A percentile compares a stretch with the other conserved stretches of the same genome.
Evolutionary conservation across 2,329 filamentous ascomycete genomes (phyloP).

Genomic region (Microascus cirrosus): DNA sequence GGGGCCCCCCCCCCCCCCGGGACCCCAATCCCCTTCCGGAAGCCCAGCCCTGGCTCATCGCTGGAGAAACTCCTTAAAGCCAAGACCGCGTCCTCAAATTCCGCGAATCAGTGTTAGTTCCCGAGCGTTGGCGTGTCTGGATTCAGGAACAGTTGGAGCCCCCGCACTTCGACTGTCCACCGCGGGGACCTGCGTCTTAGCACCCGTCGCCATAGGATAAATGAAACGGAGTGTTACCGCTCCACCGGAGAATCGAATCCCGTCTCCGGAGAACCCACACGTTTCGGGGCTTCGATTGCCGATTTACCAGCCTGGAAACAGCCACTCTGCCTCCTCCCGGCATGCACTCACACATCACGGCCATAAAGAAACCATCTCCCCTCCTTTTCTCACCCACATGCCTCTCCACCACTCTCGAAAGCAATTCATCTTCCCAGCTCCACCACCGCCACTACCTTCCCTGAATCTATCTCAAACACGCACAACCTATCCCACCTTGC

Average conservation of each 20-base stretch:
- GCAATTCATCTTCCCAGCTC: no score
- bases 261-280: neutral
- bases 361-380: no score
- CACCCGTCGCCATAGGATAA: neutral
- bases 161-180: neutral
- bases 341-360: neutral
- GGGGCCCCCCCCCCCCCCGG: constrained; percentile 35
- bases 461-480: no score
- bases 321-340: neutral
- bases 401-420: no score
- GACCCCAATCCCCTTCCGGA: constrained; percentile 29
- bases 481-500: no score
- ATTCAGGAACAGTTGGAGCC: neutral
- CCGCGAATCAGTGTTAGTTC: neutral
- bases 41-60: neutral
- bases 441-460: no score
- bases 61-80: neutral
- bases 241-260: neutral
- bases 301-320: neutral
- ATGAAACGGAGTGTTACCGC: neutral
- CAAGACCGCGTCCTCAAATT: neutral
- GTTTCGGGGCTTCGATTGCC: neutral
- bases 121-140: neutral
- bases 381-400: no score
- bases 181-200: neutral